These are phyloP conservation scores for Malus sylvestris DNA, from an alignment of 306 rosid species.

Conservation along the genomic window DNA sequence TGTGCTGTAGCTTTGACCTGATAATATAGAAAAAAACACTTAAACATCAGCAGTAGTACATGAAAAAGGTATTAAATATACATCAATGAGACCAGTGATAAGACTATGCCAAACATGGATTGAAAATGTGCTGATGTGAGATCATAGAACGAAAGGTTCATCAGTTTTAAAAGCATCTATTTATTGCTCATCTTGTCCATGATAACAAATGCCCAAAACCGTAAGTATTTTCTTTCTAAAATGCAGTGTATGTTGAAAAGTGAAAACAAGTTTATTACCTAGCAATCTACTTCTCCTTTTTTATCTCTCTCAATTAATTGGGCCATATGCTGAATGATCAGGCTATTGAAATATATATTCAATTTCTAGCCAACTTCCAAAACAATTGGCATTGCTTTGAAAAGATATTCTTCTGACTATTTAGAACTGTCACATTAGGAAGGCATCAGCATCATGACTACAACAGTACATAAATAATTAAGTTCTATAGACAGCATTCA, in stretches of 20 bases:
- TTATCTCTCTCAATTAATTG: not conserved
- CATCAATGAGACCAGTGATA: not conserved
- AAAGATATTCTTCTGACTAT: not conserved
- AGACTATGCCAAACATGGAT: not conserved
- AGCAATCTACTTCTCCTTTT: not conserved
- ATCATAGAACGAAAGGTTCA: not conserved
- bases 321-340: not conserved
- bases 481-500: not conserved
- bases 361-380: not conserved
- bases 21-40: constrained; percentile 5
- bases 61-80: not conserved
- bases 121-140: not conserved
- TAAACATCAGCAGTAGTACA: constrained; percentile 7
- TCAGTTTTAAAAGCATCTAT: not conserved
- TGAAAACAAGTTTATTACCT: not conserved
- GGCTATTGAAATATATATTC: not conserved
- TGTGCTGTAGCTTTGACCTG: constrained; percentile 90
- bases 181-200: not conserved
- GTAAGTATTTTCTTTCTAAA: not conserved
- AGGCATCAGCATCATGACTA: not conserved
- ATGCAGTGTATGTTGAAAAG: not conserved
- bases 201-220: not conserved
- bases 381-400: not conserved
- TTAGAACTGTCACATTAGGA: not conserved
- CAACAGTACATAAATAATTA: not conserved